Evolutionary conservation across 805 yeast species (phyloP).

Genomic region (Starmerella floricola): DNA sequence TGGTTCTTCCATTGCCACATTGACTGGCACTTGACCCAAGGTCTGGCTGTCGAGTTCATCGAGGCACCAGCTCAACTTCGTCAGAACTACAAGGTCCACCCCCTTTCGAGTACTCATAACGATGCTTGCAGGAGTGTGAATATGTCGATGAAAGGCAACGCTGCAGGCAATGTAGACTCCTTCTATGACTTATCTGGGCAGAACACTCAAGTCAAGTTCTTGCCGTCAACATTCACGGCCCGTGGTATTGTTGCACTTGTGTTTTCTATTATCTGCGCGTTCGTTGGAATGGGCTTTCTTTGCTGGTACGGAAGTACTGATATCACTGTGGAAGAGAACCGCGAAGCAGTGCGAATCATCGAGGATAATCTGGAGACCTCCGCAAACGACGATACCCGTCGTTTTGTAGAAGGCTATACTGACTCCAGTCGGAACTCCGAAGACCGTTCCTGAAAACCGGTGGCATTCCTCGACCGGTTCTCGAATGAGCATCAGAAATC

Average conservation of each 20-base stretch:
- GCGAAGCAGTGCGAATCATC: conserved; percentile 16
- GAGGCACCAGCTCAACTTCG: conserved; percentile 69
- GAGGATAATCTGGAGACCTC: conserved; percentile 7
- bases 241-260: conserved; percentile 90
- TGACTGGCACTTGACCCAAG: conserved; percentile 97
- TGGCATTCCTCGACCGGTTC: too few species aligned
- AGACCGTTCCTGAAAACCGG: too few species aligned
- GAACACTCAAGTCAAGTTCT: conserved; percentile 48
- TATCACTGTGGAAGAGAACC: conserved; percentile 21
- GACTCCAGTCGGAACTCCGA: background rate
- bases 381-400: conserved; percentile 8
- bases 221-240: conserved; percentile 88
- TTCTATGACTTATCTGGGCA: conserved; percentile 57
- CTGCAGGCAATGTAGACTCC: conserved; percentile 69
- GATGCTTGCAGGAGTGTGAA: conserved; percentile 48
- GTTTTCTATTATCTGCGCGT: conserved; percentile 77
- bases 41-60: conserved; percentile 64
- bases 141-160: conserved; percentile 58
- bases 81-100: conserved; percentile 39
- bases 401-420: background rate
- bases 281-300: conserved; percentile 67
- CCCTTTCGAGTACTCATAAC: conserved; percentile 43
- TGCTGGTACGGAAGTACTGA: conserved; percentile 80
- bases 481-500: too few species aligned
- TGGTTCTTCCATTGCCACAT: conserved; percentile 99